These are phyloP conservation scores for Flaveria bidentis DNA, from an alignment of 129 eudicot species.

Conservation along the genomic window DNA sequence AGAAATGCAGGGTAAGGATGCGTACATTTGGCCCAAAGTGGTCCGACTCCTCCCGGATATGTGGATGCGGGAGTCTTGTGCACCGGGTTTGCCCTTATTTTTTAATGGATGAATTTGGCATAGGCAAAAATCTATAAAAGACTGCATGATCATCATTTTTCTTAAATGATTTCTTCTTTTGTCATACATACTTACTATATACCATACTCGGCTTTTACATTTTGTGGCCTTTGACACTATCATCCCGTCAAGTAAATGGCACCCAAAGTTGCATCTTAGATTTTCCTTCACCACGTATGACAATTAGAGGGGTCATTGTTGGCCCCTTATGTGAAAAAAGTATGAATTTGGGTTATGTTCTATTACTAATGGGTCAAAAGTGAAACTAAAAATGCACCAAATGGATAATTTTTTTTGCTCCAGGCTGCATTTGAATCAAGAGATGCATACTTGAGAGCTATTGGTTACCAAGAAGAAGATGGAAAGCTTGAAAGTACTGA, in stretches of 20 bases:
- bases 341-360: not conserved
- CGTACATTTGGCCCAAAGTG: no score
- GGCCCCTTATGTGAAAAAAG: constrained; percentile 5
- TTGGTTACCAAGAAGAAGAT: constrained; percentile 80
- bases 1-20: no score
- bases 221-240: not conserved
- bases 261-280: not conserved
- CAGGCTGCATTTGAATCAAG: constrained; percentile 59
- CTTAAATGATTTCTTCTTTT: not conserved
- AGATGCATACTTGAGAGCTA: constrained; percentile 61
- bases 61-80: no score
- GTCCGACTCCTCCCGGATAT: no score
- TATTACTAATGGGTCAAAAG: no score
- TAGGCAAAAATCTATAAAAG: not conserved
- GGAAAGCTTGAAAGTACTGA: constrained; percentile 70
- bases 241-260: constrained; percentile 5
- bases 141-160: not conserved
- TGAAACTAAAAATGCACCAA: not conserved
- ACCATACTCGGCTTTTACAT: not conserved
- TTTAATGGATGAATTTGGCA: constrained; percentile 13
- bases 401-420: not conserved
- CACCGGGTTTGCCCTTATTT: not conserved
- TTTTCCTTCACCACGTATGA: constrained; percentile 5
- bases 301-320: not conserved
- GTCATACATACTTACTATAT: not conserved